Evolutionary conservation across 495 filamentous ascomycete species (phyloP), one percentile per base, ranked within the genome.

Genomic region (Xylaria castorea): DNA sequence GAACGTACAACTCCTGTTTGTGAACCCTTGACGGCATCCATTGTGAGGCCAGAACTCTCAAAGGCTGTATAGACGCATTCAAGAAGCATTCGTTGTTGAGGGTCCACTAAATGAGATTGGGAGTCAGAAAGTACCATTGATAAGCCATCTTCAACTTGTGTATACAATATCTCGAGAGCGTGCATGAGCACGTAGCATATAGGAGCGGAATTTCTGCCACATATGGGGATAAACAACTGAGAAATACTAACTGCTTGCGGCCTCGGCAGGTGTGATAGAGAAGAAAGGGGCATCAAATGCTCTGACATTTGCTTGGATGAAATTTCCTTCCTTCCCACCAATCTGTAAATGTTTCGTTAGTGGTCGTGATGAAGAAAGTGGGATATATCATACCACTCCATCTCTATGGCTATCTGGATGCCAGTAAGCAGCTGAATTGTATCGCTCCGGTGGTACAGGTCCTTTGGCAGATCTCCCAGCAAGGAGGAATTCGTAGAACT

Each of bases 1-100:
- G 18, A 3, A 46, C 42, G 16, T 5, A 46, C 42, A 46, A 46
- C 42, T 46, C 42, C 42, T 18, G 42, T 46, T 16, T 46, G 42
- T 5, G 1, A 82, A 82, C 0, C 79, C 25, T 72, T 40, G 16
- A 65, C 22, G 0, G 36, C n/a, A 8, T 65, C 62, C 38, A 65
- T 65, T 8, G 62, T 42, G 27, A 65, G 34, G 7, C 62, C 62
- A 30, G 81, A 80, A 32, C 82, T 81, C 58, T 92, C 89, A 9
- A 91, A 77, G 0, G 84, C 84, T 70, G 91, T 86, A 65, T 90
- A 92, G 5, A 84, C 81, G 1, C 81, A 78, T 72, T 92, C 90
- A 9, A 92, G 80, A 12, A 89, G 76, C 0, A 88, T 71, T 3
- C 82, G 68, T 48, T 81, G 79, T 69, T 80, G 77, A 5, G 82